Percentiles rank a stretch among this genome's conserved stretches.
Evolutionary conservation across 768 basidiomycete species (phyloP).

Genomic region (Dioszegia hungarica): DNA sequence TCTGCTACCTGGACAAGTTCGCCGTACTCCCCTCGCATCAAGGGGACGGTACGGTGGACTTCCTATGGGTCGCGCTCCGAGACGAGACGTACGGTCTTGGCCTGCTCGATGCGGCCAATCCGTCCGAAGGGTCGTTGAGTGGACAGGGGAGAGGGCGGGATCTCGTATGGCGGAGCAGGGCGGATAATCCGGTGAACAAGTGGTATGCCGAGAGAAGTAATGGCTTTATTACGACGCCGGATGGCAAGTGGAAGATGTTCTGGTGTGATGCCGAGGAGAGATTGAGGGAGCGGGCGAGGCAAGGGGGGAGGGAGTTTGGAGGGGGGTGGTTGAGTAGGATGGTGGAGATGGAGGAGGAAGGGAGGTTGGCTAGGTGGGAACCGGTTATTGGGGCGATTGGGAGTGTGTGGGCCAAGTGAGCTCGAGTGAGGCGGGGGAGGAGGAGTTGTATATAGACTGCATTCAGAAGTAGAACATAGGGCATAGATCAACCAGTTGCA

Average conservation of each 20-base stretch:
- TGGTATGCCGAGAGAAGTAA: constrained; percentile 98
- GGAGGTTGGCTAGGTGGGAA: constrained; percentile 66
- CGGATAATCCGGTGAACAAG: constrained; percentile 94
- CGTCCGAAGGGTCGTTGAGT: constrained; percentile 79
- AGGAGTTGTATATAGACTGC: no score
- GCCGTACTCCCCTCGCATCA: constrained; percentile 91
- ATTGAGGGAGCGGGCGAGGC: constrained; percentile 53
- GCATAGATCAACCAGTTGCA: no score
- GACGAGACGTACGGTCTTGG: constrained; percentile 98
- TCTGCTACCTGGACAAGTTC: constrained; percentile 96
- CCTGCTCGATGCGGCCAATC: constrained; percentile 85
- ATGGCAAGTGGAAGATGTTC: constrained; percentile 76
- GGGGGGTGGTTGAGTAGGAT: constrained; percentile 55
- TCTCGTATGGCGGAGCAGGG: constrained; percentile 89
- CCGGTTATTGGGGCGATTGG: constrained; percentile 66
- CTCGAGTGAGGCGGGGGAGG: neutral
- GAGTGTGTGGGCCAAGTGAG: constrained; percentile 60
- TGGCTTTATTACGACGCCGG: constrained; percentile 60
- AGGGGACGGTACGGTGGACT: constrained; percentile 98
- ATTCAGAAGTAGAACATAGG: no score
- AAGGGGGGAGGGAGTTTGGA: constrained; percentile 34
- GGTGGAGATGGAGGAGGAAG: constrained; percentile 58
- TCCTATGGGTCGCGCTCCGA: constrained; percentile 96
- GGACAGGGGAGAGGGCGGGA: constrained; percentile 88
- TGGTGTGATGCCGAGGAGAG: constrained; percentile 97